phyloP scores from a whole-genome alignment of 129 eudicot species.

The Chrysanthemum lavandulifolium region DNA sequence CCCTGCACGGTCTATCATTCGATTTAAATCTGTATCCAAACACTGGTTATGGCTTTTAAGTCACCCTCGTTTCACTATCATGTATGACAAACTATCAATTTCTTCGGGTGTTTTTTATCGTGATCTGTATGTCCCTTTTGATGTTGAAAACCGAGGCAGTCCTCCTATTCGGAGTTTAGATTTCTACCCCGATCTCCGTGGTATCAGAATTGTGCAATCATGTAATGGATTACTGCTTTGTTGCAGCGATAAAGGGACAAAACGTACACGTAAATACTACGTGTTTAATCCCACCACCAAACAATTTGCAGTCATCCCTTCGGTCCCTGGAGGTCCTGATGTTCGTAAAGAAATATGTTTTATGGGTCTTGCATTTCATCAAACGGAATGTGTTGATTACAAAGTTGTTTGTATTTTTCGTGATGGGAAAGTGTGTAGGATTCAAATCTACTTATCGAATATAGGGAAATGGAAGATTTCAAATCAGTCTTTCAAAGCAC shows the following conservation, averaged over 20 bases:
- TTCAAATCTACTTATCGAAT: constrained; percentile 32
- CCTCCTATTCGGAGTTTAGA: neutral
- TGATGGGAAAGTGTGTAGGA: neutral
- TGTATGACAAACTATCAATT: neutral
- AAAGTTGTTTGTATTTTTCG: constrained; percentile 7
- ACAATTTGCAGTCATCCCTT: neutral
- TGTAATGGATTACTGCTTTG: constrained; percentile 14
- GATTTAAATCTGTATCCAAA: constrained; percentile 16
- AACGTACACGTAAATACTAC: neutral
- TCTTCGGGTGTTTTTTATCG: neutral
- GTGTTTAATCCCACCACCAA: constrained; percentile 5
- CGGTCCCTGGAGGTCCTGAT: neutral
- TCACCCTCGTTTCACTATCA: neutral
- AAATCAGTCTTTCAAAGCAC: constrained; percentile 8
- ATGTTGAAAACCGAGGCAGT: constrained; percentile 1
- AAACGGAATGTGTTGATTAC: constrained; percentile 6
- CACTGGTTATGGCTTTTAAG: constrained; percentile 4
- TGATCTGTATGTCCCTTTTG: constrained; percentile 6
- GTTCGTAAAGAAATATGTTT: constrained; percentile 1
- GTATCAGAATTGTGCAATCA: constrained; percentile 1
- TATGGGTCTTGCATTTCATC: constrained; percentile 17
- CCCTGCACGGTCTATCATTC: neutral
- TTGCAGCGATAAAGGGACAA: neutral
- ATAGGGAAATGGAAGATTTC: constrained; percentile 29
- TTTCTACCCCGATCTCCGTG: neutral